A percentile compares a stretch with the other conserved stretches of the same genome.
These are phyloP conservation scores for Craspedostauros australis DNA, from an alignment of 108 stramenopile species.

Conservation along the genomic window DNA sequence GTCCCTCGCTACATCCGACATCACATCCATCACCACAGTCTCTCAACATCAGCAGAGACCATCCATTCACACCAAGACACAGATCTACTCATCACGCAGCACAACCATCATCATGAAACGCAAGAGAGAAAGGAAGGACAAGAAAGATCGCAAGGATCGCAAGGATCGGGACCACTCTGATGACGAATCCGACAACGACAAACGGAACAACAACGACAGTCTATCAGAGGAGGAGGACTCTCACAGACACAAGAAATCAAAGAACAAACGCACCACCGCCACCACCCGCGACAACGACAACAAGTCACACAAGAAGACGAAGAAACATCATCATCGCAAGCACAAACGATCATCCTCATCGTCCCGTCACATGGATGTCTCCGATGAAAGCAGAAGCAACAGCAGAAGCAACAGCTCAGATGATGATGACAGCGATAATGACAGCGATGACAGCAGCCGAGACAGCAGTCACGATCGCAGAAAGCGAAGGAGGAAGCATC, in stretches of 20 bases:
- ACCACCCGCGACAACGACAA: not conserved
- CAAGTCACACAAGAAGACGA: not conserved
- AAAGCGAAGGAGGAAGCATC: not conserved
- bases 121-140: not conserved
- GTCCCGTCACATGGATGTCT: no score
- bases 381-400: no score
- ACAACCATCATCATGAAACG: no score
- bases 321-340: not conserved
- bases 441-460: not conserved
- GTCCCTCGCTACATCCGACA: no score
- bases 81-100: no score
- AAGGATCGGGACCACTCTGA: constrained; percentile 2
- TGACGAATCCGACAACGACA: not conserved
- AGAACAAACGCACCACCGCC: not conserved
- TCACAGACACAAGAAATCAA: not conserved
- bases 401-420: not conserved
- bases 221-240: not conserved
- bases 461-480: not conserved
- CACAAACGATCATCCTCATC: not conserved
- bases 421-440: not conserved
- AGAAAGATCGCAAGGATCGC: constrained; percentile 6
- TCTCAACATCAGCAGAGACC: no score
- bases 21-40: no score
- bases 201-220: not conserved
- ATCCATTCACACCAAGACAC: no score